These are phyloP conservation scores for Candida methanosorbosa DNA, from an alignment of 805 yeast species.

Conservation along the genomic window DNA sequence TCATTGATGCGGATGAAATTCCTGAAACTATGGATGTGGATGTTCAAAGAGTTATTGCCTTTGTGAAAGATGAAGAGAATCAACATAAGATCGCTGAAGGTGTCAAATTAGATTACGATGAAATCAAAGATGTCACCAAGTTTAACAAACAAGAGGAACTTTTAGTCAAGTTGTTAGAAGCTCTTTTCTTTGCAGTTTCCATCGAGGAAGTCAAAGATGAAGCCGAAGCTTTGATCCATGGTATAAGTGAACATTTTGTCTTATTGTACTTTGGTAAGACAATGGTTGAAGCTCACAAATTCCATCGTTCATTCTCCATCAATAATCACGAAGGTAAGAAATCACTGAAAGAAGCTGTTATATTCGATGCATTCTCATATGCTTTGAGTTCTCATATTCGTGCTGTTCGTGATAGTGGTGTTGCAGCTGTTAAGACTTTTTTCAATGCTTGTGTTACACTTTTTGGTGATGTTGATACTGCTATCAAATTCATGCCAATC, in stretches of 20 bases:
- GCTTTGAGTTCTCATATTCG: slow-evolving; percentile 73
- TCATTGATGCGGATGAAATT: slow-evolving; percentile 47
- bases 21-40: slow-evolving; percentile 35
- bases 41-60: slow-evolving; percentile 41
- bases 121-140: slow-evolving; percentile 37
- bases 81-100: slow-evolving; percentile 11
- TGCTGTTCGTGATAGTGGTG: slow-evolving; percentile 65
- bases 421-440: slow-evolving; percentile 53
- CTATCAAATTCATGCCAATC: slow-evolving; percentile 65
- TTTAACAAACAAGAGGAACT: slow-evolving; percentile 58
- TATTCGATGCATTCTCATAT: slow-evolving; percentile 66
- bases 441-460: slow-evolving; percentile 52
- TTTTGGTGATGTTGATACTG: slow-evolving; percentile 60
- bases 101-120: slow-evolving; percentile 26
- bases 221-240: slow-evolving; percentile 51
- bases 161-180: slow-evolving; percentile 53
- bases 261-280: slow-evolving; percentile 70
- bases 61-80: slow-evolving; percentile 26
- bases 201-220: slow-evolving; percentile 64
- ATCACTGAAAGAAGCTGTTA: slow-evolving; percentile 56
- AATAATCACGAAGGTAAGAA: slow-evolving; percentile 74
- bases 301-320: slow-evolving; percentile 63
- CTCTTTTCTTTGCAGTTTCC: slow-evolving; percentile 68
- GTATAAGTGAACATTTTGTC: slow-evolving; percentile 72
- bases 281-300: slow-evolving; percentile 56